A percentile compares a stretch with the other conserved stretches of the same genome.
phyloP scores from a whole-genome alignment of 228 moss, liverwort and hornwort species.

The Sphagnum fallax region DNA sequence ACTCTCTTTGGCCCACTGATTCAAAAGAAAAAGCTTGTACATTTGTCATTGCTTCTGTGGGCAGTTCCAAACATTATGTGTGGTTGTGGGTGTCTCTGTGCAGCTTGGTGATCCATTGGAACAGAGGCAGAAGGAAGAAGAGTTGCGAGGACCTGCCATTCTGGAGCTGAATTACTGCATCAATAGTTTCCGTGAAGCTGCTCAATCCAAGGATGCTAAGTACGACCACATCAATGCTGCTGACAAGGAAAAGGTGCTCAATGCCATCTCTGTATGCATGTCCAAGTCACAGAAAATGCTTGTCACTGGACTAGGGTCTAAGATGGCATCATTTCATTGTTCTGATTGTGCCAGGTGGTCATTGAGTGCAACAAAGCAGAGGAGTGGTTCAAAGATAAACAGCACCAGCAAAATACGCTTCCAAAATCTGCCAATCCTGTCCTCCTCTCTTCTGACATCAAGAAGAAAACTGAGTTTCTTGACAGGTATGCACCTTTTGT shows the following conservation, averaged over 20 bases:
- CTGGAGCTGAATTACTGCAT: slow-evolving; percentile 14
- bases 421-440: slow-evolving; percentile 9
- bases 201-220: slow-evolving; percentile 13
- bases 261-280: background rate
- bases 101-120: slow-evolving; percentile 27
- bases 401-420: slow-evolving; percentile 12
- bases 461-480: slow-evolving; percentile 12
- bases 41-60: background rate
- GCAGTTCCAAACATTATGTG: background rate
- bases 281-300: background rate
- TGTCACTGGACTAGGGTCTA: background rate
- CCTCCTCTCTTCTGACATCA: slow-evolving; percentile 15
- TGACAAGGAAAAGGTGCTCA: slow-evolving; percentile 30
- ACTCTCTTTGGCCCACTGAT: background rate
- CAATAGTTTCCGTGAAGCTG: slow-evolving; percentile 15
- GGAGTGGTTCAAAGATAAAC: slow-evolving; percentile 20
- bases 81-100: background rate
- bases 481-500: slow-evolving; percentile 10
- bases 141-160: slow-evolving; percentile 13
- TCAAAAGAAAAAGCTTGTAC: background rate
- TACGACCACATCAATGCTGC: slow-evolving; percentile 15
- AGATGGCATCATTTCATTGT: background rate
- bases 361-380: slow-evolving; percentile 22
- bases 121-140: slow-evolving; percentile 28
- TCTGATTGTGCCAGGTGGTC: slow-evolving; percentile 11